phyloP scores from a whole-genome alignment of 129 eudicot genomes.

The Ambrosia trifida region DNA sequence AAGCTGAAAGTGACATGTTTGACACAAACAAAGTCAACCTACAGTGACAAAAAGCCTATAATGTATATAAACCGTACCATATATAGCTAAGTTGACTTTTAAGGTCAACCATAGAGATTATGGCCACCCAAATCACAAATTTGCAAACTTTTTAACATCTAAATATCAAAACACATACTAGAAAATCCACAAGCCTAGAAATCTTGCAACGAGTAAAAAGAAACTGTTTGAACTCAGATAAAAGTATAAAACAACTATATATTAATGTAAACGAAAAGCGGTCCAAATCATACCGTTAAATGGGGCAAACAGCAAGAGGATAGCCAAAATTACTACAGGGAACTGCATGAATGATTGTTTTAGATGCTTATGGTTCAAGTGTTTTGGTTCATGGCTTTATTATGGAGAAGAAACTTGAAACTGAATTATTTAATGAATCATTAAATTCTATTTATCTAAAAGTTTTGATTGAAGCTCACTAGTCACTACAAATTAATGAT shows the following conservation, averaged over 20 bases:
- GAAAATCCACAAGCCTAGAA: too few relatives aligned
- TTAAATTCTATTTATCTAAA: not conserved
- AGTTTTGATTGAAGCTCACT: not conserved
- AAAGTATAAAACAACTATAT: not conserved
- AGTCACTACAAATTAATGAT: not conserved
- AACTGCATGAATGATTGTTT: conserved; percentile 10
- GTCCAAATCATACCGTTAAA: conserved; percentile 21
- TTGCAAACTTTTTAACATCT: not conserved
- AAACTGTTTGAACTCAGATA: not conserved
- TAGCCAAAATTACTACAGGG: conserved; percentile 1
- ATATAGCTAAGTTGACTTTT: not conserved
- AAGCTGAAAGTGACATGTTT: conserved; percentile 10
- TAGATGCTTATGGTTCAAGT: conserved; percentile 3
- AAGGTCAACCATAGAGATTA: not conserved
- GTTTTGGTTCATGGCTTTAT: conserved; percentile 10
- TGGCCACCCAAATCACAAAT: too few relatives aligned
- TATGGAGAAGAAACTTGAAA: conserved; percentile 11
- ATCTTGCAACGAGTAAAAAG: too few relatives aligned
- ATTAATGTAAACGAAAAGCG: conserved; percentile 14
- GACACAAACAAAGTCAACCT: not conserved
- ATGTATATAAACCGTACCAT: not conserved
- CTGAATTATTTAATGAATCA: conserved; percentile 7
- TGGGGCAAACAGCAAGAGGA: conserved; percentile 22
- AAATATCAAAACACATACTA: not conserved
- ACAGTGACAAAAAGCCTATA: not conserved